phyloP scores from a whole-genome alignment of 2,329 filamentous ascomycete genomes.

The Cladosporium halotolerans region DNA sequence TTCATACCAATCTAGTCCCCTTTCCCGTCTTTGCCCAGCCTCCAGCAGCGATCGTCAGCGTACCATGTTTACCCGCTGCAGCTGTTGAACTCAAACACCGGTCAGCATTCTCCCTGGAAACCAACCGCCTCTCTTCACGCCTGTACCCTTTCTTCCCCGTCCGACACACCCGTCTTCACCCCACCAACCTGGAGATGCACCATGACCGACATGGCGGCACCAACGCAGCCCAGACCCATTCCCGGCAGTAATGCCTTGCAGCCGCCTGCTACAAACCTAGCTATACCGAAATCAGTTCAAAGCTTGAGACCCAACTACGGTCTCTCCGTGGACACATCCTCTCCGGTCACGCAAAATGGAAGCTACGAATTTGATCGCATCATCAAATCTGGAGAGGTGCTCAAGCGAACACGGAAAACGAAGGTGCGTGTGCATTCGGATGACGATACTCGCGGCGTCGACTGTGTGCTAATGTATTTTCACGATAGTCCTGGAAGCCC shows the following conservation, averaged over 20 bases:
- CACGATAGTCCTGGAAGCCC: conserved; percentile 73
- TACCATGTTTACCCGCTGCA: conserved; percentile 8
- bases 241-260: conserved; percentile 2
- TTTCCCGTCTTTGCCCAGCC: not conserved
- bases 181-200: not conserved
- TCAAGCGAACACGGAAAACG: conserved; percentile 87
- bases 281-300: conserved; percentile 15
- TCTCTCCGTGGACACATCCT: conserved; percentile 59
- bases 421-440: conserved; percentile 52
- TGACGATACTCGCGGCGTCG: conserved; percentile 14
- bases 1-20: not conserved
- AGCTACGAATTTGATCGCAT: conserved; percentile 95
- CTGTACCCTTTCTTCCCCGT: not conserved
- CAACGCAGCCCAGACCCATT: conserved; percentile 6
- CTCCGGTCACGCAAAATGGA: conserved; percentile 87
- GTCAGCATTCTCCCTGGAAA: conserved; percentile 4
- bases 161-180: not conserved
- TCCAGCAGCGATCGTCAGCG: conserved; percentile 2
- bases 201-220: not conserved
- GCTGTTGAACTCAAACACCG: conserved; percentile 4
- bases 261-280: conserved; percentile 4
- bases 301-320: conserved; percentile 8
- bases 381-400: conserved; percentile 78
- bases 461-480: conserved; percentile 19
- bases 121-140: conserved; percentile 2